A percentile compares a stretch with the other conserved stretches of the same genome.
Evolutionary conservation across 257 asterid species (phyloP).

Genomic region (Jacaranda mimosifolia): DNA sequence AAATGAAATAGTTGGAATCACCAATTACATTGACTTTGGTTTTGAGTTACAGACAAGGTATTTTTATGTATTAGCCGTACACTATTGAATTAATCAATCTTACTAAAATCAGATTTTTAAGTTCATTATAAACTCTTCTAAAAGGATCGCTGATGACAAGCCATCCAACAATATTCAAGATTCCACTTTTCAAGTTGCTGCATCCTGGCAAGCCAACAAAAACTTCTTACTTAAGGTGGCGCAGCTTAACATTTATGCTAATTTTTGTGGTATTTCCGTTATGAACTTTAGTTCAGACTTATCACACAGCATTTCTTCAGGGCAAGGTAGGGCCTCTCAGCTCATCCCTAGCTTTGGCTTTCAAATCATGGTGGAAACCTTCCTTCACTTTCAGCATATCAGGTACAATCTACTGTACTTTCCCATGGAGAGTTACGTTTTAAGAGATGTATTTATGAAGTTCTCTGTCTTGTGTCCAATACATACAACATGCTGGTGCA

Average conservation of each 20-base stretch:
- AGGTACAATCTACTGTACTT: slow-evolving; percentile 48
- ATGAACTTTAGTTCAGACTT: slow-evolving; percentile 8
- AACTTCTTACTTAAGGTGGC: slow-evolving; percentile 74
- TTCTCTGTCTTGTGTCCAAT: background rate
- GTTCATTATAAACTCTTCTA: slow-evolving; percentile 16
- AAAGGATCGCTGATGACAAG: slow-evolving; percentile 63
- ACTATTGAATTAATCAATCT: background rate
- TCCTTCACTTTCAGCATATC: slow-evolving; percentile 77
- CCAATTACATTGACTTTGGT: slow-evolving; percentile 82
- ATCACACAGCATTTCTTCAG: slow-evolving; percentile 44
- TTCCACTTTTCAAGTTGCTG: slow-evolving; percentile 80
- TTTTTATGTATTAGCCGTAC: slow-evolving; percentile 24
- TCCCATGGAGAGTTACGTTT: background rate
- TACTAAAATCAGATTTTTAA: background rate
- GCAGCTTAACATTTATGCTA: background rate
- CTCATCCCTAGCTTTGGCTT: slow-evolving; percentile 77
- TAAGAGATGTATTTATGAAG: background rate
- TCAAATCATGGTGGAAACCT: slow-evolving; percentile 94
- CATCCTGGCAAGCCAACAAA: slow-evolving; percentile 91
- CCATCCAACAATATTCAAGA: slow-evolving; percentile 56
- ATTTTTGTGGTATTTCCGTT: background rate
- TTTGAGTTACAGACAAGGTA: slow-evolving; percentile 82
- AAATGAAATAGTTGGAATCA: slow-evolving; percentile 79
- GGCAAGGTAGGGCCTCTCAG: slow-evolving; percentile 80
- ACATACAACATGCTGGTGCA: background rate